phyloP scores from a whole-genome alignment of 1,284 basidiomycete genomes.

The Entoloma clypeatum region DNA sequence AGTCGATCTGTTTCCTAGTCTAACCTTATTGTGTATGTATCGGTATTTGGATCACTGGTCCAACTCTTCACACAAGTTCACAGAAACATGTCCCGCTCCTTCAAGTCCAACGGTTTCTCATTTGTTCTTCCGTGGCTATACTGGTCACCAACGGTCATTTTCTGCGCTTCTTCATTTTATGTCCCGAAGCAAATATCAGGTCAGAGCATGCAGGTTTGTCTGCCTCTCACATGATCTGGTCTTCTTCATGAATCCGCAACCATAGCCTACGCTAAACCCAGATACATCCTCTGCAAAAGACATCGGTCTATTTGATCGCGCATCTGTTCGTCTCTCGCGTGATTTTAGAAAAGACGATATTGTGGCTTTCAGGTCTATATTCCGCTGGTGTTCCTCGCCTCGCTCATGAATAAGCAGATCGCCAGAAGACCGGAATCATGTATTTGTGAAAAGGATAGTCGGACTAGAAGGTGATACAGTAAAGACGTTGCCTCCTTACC shows the following conservation, averaged over 20 bases:
- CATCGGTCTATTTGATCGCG: conserved; percentile 59
- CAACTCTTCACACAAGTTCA: too few species aligned
- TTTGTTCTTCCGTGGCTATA: conserved; percentile 32
- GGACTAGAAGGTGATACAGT: conserved; percentile 63
- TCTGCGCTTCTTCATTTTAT: conserved; percentile 49
- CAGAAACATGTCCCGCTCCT: too few species aligned
- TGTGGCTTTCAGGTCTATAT: conserved; percentile 52
- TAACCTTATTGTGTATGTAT: too few species aligned
- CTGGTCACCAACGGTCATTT: conserved; percentile 56
- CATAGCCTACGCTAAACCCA: conserved; percentile 75
- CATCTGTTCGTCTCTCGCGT: conserved; percentile 36
- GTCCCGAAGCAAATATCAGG: conserved; percentile 56
- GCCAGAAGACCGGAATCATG: conserved; percentile 49
- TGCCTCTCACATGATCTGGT: background rate
- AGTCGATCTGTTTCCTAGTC: too few species aligned
- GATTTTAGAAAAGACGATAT: conserved; percentile 57
- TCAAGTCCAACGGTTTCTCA: conserved; percentile 1
- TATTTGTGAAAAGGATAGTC: conserved; percentile 66
- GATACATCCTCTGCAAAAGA: conserved; percentile 60
- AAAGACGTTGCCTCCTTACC: conserved; percentile 67
- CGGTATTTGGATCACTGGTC: too few species aligned
- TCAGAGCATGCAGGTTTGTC: conserved; percentile 70
- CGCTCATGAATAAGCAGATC: conserved; percentile 40
- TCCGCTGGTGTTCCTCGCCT: conserved; percentile 6
- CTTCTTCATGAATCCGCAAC: conserved; percentile 21